Percentiles rank a stretch among this genome's conserved stretches.
Evolutionary conservation across 768 basidiomycete species (phyloP).

Genomic region (Psilocybe cubensis): DNA sequence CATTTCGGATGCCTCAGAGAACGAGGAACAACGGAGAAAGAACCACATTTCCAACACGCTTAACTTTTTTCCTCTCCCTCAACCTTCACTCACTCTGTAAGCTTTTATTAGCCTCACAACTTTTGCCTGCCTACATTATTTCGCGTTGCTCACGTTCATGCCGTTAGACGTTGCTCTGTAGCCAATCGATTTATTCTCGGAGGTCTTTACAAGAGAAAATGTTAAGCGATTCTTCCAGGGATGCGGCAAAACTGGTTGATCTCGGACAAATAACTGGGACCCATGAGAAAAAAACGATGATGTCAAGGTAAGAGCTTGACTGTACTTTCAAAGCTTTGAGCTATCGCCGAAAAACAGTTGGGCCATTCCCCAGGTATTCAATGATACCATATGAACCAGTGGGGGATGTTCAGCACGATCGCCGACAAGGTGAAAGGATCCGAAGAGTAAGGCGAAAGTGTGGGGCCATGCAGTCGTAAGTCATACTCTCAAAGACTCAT

Average conservation of each 20-base stretch:
- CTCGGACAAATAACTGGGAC: slow-evolving; percentile 11
- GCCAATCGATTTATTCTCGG: slow-evolving; percentile 12
- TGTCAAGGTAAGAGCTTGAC: slow-evolving; percentile 9
- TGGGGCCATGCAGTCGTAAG: neutral
- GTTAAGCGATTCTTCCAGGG: slow-evolving; percentile 5
- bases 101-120: neutral
- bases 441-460: neutral
- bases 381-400: neutral
- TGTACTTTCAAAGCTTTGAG: neutral
- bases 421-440: neutral
- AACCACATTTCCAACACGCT: neutral
- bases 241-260: slow-evolving; percentile 15
- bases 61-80: neutral
- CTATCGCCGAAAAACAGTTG: neutral
- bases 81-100: neutral
- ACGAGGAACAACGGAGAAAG: slow-evolving; percentile 2
- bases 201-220: slow-evolving; percentile 4
- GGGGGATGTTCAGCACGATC: neutral
- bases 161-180: neutral
- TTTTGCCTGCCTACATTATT: neutral
- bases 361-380: neutral
- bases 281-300: slow-evolving; percentile 12
- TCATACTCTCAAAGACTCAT: too few relatives aligned
- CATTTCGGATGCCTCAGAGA: neutral
- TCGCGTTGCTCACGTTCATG: neutral